Conservation (phyloP, 805 yeast species). For the Cyberlindnera euphorbiiphila region DNA sequence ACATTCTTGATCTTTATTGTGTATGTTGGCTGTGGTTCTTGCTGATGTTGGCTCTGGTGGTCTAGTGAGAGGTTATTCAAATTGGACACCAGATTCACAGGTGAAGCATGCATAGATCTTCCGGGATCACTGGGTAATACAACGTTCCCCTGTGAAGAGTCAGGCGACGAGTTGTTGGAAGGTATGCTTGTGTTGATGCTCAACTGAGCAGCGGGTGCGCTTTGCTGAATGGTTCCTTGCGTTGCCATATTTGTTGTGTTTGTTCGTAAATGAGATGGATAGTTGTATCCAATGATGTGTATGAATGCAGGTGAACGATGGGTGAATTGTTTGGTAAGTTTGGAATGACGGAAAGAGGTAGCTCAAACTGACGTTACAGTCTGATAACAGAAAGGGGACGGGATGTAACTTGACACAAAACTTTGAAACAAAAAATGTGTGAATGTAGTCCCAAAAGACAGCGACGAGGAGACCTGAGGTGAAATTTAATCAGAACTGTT, state of each 20-base stretch:
- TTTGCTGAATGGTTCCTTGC: slow-evolving; percentile 9
- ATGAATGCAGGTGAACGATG: not conserved
- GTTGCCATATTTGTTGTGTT: slow-evolving; percentile 7
- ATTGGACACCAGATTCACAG: slow-evolving; percentile 20
- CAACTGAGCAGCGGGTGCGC: slow-evolving; percentile 13
- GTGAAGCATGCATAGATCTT: slow-evolving; percentile 26
- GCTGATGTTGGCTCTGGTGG: slow-evolving; percentile 5
- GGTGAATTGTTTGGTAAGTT: too few species aligned
- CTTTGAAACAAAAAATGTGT: too few species aligned
- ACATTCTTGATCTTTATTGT: slow-evolving; percentile 47
- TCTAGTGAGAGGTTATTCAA: slow-evolving; percentile 19
- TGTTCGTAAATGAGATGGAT: too few species aligned
- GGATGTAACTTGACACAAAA: slow-evolving; percentile 1
- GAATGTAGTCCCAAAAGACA: too few species aligned
- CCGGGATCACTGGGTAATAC: slow-evolving; percentile 12
- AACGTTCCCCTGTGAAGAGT: slow-evolving; percentile 17
- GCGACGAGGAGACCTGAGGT: too few species aligned
- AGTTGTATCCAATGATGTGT: too few species aligned
- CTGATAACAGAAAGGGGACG: too few species aligned
- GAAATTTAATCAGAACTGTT: too few species aligned
- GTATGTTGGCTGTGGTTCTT: slow-evolving; percentile 12
- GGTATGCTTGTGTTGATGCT: slow-evolving; percentile 17
- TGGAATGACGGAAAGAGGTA: too few species aligned
- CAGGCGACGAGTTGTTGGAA: slow-evolving; percentile 23
- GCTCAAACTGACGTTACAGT: too few species aligned